Base-by-base conservation (phyloP, 345 rosid species). In the Lepidium sativum region DNA sequence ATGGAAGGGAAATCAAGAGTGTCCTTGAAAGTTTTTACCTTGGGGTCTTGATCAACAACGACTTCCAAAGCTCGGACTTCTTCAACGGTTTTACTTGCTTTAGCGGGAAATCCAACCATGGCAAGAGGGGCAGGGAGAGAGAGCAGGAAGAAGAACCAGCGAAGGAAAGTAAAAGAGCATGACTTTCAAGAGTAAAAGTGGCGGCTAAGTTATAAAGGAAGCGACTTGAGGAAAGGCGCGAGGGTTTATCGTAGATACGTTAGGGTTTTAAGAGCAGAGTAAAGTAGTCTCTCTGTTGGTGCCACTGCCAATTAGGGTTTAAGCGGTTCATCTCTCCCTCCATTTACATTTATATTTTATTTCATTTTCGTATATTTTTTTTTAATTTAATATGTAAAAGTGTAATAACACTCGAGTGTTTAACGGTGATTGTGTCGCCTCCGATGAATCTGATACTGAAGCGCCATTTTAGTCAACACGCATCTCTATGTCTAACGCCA, bases 61-160 rank as follows among this genome's bases (percentile, higher is more conserved):
- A 20, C 33, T 55, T 55, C 45, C 33, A 21, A 37, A 55, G 52
- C 9, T 49, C 51, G 49, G 7, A 70, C 68, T 40, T 64, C 74
- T 29, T 63, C 81, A 29, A 63, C 79, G 69, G 75, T 60, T 72
- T 29, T 38, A 54, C 69, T 31, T 68, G 67, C 71, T 55, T 80
- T 61, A 59, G 83, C 15, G 34, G 73, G 37, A 75, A 72, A 74
- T 14, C 82, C 83, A 25, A 83, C 87, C 96, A 85, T 83, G 54
- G 52, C 74, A 69, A 33, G 56, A 50, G 58, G 56, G 15, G 16
- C 4, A 40, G 14, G 44, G 17, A 70, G 54, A 44, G 61, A 27
- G 42, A 67, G 52, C 10, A 7, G 3, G 68, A 37, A 45, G 57
- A 40, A 32, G 40, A 55, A 21, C 14, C 43, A 54, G 62, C 10